phyloP scores from a whole-genome alignment of 805 yeast species.

The Kodamaea neixiangensis region DNA sequence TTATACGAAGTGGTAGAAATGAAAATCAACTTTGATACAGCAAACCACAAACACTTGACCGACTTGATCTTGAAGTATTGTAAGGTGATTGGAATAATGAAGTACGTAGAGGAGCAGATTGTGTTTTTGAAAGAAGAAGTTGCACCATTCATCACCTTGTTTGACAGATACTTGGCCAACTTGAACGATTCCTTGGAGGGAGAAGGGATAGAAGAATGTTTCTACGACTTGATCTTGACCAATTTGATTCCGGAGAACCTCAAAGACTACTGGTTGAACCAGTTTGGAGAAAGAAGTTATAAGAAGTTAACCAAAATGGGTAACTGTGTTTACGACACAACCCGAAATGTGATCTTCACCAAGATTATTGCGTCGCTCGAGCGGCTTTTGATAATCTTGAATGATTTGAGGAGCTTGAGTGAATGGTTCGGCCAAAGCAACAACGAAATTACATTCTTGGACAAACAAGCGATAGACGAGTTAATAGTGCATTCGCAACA shows the following conservation, averaged over 20 bases:
- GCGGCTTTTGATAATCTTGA: slow-evolving; percentile 49
- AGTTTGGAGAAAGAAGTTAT: slow-evolving; percentile 66
- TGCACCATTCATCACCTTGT: slow-evolving; percentile 24
- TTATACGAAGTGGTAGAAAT: slow-evolving; percentile 18
- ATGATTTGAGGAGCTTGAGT: slow-evolving; percentile 41
- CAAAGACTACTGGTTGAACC: slow-evolving; percentile 62
- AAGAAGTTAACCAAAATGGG: slow-evolving; percentile 57
- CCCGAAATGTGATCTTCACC: slow-evolving; percentile 48
- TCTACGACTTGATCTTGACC: slow-evolving; percentile 52
- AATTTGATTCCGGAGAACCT: slow-evolving; percentile 53
- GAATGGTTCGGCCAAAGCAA: slow-evolving; percentile 34
- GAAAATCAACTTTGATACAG: slow-evolving; percentile 14
- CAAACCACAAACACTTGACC: slow-evolving; percentile 17
- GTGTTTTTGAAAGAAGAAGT: slow-evolving; percentile 21
- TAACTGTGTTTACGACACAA: slow-evolving; percentile 49
- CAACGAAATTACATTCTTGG: slow-evolving; percentile 12
- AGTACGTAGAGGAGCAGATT: slow-evolving; percentile 26
- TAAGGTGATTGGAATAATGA: slow-evolving; percentile 26
- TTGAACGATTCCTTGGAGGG: slow-evolving; percentile 27
- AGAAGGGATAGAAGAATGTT: slow-evolving; percentile 18
- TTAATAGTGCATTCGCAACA: slow-evolving; percentile 19
- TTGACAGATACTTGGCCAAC: slow-evolving; percentile 37
- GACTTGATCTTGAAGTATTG: slow-evolving; percentile 27
- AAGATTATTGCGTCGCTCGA: slow-evolving; percentile 58
- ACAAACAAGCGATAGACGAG: slow-evolving; percentile 3